A percentile compares a stretch with the other conserved stretches of the same genome.
Conservation (phyloP, 2,329 filamentous ascomycete genomes). For the Cercospora sp. region DNA sequence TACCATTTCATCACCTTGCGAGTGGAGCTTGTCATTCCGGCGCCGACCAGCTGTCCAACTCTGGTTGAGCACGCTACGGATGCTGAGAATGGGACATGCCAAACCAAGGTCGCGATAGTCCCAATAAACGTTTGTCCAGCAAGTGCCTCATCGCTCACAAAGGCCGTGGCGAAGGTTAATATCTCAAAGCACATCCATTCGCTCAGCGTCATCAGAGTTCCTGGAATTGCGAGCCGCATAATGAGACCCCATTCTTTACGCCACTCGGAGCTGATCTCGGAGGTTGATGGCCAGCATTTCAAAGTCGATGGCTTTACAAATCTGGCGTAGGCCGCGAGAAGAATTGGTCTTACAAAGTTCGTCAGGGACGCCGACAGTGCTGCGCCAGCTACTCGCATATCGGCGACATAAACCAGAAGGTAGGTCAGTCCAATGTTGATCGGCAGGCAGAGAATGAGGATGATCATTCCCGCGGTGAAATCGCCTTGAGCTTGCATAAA, state of each 20-base stretch:
- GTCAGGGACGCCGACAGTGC: slow-evolving; percentile 50
- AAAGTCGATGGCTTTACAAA: slow-evolving; percentile 43
- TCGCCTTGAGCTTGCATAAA: slow-evolving; percentile 58
- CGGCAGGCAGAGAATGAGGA: slow-evolving; percentile 20
- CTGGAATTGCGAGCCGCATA: slow-evolving; percentile 29
- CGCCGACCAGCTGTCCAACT: slow-evolving; percentile 44
- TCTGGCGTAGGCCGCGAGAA: slow-evolving; percentile 51
- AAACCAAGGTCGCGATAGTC: slow-evolving; percentile 38
- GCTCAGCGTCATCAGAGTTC: slow-evolving; percentile 30
- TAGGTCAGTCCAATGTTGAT: slow-evolving; percentile 25
- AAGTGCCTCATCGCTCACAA: slow-evolving; percentile 29
- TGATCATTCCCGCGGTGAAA: slow-evolving; percentile 47
- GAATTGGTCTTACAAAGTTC: slow-evolving; percentile 47
- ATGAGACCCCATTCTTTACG: slow-evolving; percentile 43
- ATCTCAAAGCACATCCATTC: slow-evolving; percentile 36
- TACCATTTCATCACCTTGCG: slow-evolving; percentile 37
- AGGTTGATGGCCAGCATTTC: slow-evolving; percentile 47
- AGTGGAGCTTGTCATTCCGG: slow-evolving; percentile 38
- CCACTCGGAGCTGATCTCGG: slow-evolving; percentile 19
- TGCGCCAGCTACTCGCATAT: slow-evolving; percentile 54
- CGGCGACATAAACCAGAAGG: slow-evolving; percentile 31
- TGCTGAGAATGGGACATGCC: slow-evolving; percentile 45
- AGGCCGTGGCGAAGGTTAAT: slow-evolving; percentile 39
- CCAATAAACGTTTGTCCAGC: slow-evolving; percentile 29
- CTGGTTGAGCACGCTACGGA: slow-evolving; percentile 43